Base-by-base conservation (phyloP, 352 stramenopile species). In the Pythium brachiatum region DNA sequence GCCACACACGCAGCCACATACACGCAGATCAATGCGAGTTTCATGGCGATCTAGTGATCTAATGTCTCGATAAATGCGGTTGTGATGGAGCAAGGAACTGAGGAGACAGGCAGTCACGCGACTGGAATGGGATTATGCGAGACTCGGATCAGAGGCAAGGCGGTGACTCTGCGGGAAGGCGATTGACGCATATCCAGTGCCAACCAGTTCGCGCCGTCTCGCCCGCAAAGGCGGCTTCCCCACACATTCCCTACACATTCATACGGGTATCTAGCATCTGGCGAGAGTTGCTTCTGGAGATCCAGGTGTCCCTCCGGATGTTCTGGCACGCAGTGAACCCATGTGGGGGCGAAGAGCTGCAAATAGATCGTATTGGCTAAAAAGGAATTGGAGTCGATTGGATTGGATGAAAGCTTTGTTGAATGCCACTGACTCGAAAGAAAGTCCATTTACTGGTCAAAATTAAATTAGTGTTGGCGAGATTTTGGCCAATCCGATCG, bases 1-100 rank as follows among this genome's bases (percentile, higher is more conserved):
- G 51, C 56, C 23, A 36, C 23, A 18, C 57, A 43, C 44, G 57
- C 57, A 11, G 63, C 63, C 20, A 39, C 25, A 11, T 34, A 69
- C 27, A 63, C 56, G 41, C 62, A 62, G 23, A 62, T 15, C n/a
- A 59, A 50, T 56, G 53, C 44, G 46, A 59, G 61, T 56, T 62
- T 62, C 61, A 68, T 68, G 44, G 39, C 26, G 39, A 27, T 27
- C 5, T 0, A 21, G 39, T 47, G 39, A 27, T 27, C 5, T 0
- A 21, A 46, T 46, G 12, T 7, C 38, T 18, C 38, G 38, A 38
- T 31, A 29, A 46, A 44, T 31, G 20, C 4, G 20, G 15, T 34
- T 23, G 34, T 8, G 31, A 20, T 13, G 16, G 29, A 3, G 46
- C 11, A 3, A n/a, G 46, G 29, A 13, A 43, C 7, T n/a, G n/a